Percentiles rank a stretch among this genome's conserved stretches.
Conservation (phyloP, 495 filamentous ascomycete species). For the Cetradonia linearis region DNA sequence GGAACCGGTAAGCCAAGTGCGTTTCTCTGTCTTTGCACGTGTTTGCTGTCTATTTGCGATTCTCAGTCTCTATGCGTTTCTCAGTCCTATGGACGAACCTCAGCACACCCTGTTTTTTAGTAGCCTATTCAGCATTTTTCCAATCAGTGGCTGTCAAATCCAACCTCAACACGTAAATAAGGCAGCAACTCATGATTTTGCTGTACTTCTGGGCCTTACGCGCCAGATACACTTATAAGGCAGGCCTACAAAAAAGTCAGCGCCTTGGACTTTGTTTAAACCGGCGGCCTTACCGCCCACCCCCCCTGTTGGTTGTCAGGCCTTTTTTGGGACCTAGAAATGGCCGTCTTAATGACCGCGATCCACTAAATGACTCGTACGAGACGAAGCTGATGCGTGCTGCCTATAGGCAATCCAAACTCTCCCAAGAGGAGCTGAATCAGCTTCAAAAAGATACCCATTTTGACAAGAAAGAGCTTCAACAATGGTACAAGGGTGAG, state of each 20-base stretch:
- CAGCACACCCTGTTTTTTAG: background rate
- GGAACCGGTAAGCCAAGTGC: constrained; percentile 18
- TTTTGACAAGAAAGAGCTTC: constrained; percentile 99
- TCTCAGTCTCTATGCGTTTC: no score
- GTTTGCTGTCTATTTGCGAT: background rate
- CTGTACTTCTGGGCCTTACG: background rate
- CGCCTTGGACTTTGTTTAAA: background rate
- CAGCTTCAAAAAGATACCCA: constrained; percentile 94
- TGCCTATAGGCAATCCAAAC: constrained; percentile 68
- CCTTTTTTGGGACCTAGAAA: background rate
- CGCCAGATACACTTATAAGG: background rate
- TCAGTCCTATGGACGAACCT: background rate
- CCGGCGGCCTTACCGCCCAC: background rate
- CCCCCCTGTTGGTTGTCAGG: background rate
- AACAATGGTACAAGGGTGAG: constrained; percentile 99
- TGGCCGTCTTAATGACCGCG: background rate
- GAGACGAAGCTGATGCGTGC: background rate
- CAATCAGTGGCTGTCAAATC: background rate
- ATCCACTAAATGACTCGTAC: background rate
- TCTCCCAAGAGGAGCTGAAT: constrained; percentile 85
- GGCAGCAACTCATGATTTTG: background rate
- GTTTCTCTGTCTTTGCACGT: constrained; percentile 2
- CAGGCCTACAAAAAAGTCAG: background rate
- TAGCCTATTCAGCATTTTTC: background rate
- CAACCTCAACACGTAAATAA: background rate